phyloP scores from a whole-genome alignment of 768 basidiomycete genomes.

The Flagelloscypha sp. region DNA sequence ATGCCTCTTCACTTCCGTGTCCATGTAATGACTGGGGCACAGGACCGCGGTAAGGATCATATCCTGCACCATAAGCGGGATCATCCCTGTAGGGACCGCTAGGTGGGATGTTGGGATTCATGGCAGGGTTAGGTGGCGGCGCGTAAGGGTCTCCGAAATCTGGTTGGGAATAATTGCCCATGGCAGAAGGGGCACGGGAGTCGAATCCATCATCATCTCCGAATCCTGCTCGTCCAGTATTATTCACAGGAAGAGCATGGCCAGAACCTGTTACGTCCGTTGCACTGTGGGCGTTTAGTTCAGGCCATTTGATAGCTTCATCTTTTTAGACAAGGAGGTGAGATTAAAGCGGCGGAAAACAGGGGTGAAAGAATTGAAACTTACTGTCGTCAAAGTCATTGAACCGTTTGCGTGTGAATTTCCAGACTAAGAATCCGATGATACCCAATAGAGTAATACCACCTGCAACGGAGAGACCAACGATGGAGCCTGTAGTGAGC shows the following conservation, averaged over 20 bases:
- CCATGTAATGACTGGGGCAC: constrained; percentile 51
- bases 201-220: constrained; percentile 53
- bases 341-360: constrained; percentile 6
- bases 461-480: constrained; percentile 76
- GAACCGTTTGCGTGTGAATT: constrained; percentile 74
- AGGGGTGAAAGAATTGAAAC: constrained; percentile 20
- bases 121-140: constrained; percentile 72
- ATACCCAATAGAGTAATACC: constrained; percentile 69
- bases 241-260: constrained; percentile 60
- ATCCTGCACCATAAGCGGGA: constrained; percentile 45
- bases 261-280: constrained; percentile 19
- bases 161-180: constrained; percentile 41
- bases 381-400: constrained; percentile 71
- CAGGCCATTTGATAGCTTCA: constrained; percentile 89
- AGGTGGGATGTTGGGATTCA: constrained; percentile 56
- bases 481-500: constrained; percentile 63
- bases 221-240: constrained; percentile 66
- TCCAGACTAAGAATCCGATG: constrained; percentile 75
- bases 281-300: constrained; percentile 59
- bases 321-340: constrained; percentile 28
- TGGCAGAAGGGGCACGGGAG: constrained; percentile 40
- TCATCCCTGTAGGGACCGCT: constrained; percentile 74
- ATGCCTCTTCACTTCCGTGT: constrained; percentile 40
- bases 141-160: constrained; percentile 66
- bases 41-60: constrained; percentile 80